These are phyloP conservation scores for Mortierella sp. DNA, from an alignment of 371 early-diverging fungal genomes.

Conservation along the genomic window DNA sequence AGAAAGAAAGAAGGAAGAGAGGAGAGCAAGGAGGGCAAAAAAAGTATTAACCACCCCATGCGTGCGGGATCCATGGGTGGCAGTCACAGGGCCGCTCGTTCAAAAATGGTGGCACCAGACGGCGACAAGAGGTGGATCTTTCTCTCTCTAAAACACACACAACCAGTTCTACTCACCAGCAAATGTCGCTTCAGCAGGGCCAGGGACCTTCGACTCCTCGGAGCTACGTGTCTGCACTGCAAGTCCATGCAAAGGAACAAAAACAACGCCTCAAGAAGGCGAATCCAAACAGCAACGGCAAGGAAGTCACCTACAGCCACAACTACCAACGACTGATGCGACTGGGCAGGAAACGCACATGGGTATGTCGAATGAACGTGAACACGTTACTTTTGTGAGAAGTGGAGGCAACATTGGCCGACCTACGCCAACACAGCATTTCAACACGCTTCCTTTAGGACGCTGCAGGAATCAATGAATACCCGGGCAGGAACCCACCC, in stretches of 20 bases:
- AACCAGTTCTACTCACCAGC: neutral
- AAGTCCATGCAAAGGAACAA: neutral
- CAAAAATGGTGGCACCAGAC: conserved; percentile 5
- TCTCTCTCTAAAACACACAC: neutral
- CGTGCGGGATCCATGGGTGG: neutral
- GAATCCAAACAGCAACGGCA: neutral
- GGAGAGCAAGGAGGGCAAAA: neutral
- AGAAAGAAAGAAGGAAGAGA: neutral
- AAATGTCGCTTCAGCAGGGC: neutral
- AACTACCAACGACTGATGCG: neutral
- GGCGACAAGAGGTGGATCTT: neutral
- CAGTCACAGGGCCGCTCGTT: neutral
- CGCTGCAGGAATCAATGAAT: neutral
- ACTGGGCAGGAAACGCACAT: neutral
- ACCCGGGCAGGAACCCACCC: neutral
- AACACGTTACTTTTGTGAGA: neutral
- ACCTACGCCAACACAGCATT: neutral
- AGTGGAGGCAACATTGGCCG: neutral
- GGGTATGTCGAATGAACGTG: neutral
- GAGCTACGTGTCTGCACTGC: neutral
- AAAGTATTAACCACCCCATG: neutral
- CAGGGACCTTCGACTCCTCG: neutral
- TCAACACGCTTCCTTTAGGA: neutral
- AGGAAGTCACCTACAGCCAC: neutral
- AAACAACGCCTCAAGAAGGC: neutral